Evolutionary conservation across 352 stramenopile species (phyloP).

Genomic region (Phytophthora pistaciae): DNA sequence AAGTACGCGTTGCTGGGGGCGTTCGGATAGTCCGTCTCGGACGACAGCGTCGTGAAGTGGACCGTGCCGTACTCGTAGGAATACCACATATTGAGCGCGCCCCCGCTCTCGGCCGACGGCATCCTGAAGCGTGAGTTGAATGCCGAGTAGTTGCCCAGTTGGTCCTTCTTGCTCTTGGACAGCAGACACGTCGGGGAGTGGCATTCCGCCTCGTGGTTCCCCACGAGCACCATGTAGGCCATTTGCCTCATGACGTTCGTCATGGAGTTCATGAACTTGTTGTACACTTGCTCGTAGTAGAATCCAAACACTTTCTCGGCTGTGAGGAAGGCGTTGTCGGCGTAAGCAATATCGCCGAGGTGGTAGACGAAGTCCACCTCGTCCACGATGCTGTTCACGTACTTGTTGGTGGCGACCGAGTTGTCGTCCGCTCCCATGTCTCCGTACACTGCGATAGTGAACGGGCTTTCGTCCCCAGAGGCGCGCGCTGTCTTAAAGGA

Average conservation of each 20-base stretch:
- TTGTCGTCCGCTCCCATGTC: slow-evolving; percentile 41
- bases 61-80: slow-evolving; percentile 53
- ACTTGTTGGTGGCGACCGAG: slow-evolving; percentile 38
- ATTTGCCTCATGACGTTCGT: slow-evolving; percentile 44
- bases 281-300: slow-evolving; percentile 59
- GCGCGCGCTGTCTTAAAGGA: neutral
- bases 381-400: slow-evolving; percentile 37
- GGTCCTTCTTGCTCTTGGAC: slow-evolving; percentile 24
- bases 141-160: slow-evolving; percentile 65
- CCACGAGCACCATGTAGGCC: slow-evolving; percentile 75
- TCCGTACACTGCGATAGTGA: slow-evolving; percentile 37
- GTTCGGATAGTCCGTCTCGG: no score
- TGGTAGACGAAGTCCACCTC: slow-evolving; percentile 45
- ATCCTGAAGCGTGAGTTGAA: slow-evolving; percentile 55
- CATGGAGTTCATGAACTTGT: slow-evolving; percentile 75
- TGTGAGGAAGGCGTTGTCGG: slow-evolving; percentile 34
- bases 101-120: slow-evolving; percentile 45
- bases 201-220: slow-evolving; percentile 80
- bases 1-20: no score
- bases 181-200: slow-evolving; percentile 46
- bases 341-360: slow-evolving; percentile 44
- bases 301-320: slow-evolving; percentile 33
- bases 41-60: no score
- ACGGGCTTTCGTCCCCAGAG: slow-evolving; percentile 4
- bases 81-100: slow-evolving; percentile 54